Conservation (phyloP, 2,329 filamentous ascomycete genomes). For the Didymella segeticola region DNA sequence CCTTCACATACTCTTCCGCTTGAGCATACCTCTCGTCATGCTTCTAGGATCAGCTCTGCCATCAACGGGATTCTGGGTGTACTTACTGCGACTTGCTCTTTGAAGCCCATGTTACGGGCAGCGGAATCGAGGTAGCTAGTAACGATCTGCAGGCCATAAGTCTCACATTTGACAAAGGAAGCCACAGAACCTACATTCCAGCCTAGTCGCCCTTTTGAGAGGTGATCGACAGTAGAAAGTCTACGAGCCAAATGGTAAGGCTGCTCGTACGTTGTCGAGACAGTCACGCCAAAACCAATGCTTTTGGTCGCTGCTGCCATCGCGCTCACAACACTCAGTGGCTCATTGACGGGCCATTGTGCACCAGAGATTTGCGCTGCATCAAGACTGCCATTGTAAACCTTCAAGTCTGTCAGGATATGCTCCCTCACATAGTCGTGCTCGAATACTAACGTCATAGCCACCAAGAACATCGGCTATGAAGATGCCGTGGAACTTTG, state of each 20-base stretch:
- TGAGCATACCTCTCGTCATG: constrained; percentile 72
- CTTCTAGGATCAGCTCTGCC: constrained; percentile 45
- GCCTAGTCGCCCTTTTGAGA: constrained; percentile 64
- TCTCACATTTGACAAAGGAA: neutral
- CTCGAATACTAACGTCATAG: constrained; percentile 61
- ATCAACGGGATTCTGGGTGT: constrained; percentile 62
- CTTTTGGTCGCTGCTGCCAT: constrained; percentile 73
- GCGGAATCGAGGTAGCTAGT: constrained; percentile 73
- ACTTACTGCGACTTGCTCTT: constrained; percentile 62
- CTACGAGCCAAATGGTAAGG: constrained; percentile 71
- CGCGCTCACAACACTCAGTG: constrained; percentile 66
- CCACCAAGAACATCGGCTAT: constrained; percentile 59
- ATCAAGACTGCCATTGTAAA: constrained; percentile 69
- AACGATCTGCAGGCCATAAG: constrained; percentile 58
- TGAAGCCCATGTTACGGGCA: constrained; percentile 66
- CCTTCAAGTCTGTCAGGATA: neutral
- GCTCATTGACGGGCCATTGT: constrained; percentile 76
- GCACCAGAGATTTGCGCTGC: constrained; percentile 68
- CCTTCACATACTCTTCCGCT: constrained; percentile 72
- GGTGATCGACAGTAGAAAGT: constrained; percentile 71
- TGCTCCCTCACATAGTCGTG: no score
- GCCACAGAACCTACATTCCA: constrained; percentile 33
- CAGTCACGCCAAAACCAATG: constrained; percentile 73
- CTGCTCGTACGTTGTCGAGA: constrained; percentile 72
- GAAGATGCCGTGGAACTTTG: constrained; percentile 51